A percentile compares a stretch with the other conserved stretches of the same genome.
phyloP scores from a whole-genome alignment of 805 yeast genomes.

The Ogataea glucozyma region DNA sequence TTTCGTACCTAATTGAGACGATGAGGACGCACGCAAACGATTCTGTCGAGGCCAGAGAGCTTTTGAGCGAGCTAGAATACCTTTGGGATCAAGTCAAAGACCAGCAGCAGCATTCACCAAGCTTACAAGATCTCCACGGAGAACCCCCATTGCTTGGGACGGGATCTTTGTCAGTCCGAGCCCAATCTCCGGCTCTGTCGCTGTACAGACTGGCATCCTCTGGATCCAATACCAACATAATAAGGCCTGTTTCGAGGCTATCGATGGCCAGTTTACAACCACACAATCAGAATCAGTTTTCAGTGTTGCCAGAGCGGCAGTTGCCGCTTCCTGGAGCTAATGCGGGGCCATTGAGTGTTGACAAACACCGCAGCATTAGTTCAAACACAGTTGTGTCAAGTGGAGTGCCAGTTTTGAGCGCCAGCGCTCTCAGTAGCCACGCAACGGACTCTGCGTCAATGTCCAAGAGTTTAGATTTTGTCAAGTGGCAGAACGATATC shows the following conservation, averaged over 20 bases:
- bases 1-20: slow-evolving; percentile 66
- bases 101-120: slow-evolving; percentile 23
- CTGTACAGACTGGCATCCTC: slow-evolving; percentile 35
- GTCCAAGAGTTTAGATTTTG: slow-evolving; percentile 40
- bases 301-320: slow-evolving; percentile 6
- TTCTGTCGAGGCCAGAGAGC: slow-evolving; percentile 63
- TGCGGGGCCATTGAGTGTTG: neutral
- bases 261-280: slow-evolving; percentile 24
- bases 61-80: slow-evolving; percentile 65
- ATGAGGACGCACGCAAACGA: slow-evolving; percentile 71
- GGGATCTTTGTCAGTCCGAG: slow-evolving; percentile 19
- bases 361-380: slow-evolving; percentile 20
- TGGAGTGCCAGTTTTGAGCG: slow-evolving; percentile 13
- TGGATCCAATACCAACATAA: slow-evolving; percentile 29
- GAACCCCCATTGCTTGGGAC: slow-evolving; percentile 10
- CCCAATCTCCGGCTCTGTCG: slow-evolving; percentile 38
- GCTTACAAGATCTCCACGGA: slow-evolving; percentile 18
- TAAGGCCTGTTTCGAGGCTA: slow-evolving; percentile 33
- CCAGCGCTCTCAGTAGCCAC: slow-evolving; percentile 13
- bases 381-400: slow-evolving; percentile 23
- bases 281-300: slow-evolving; percentile 3
- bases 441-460: slow-evolving; percentile 15
- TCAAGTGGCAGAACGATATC: slow-evolving; percentile 56
- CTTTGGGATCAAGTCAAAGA: slow-evolving; percentile 66
- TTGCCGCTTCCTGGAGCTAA: too few relatives aligned